Evolutionary conservation across 495 filamentous ascomycete genomes (phyloP), one percentile per base, ranked within the genome.

Genomic region (Margaritispora aquatica): DNA sequence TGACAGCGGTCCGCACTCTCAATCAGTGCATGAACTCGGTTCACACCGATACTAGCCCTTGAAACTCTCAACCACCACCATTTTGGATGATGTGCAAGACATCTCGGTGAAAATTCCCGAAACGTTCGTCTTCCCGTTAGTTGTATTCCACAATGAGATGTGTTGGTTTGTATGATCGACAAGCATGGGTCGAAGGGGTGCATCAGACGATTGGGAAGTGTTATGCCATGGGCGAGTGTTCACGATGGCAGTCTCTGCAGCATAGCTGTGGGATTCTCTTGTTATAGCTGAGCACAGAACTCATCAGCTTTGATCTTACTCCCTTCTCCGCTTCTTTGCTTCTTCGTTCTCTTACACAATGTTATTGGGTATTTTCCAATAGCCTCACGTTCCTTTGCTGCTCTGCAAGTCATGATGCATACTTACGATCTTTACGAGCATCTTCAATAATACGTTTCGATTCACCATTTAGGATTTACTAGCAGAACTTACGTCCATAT

Each of bases 381-480:
- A 26, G 34, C 31, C n/a, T 44, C 29, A 51, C 15, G 41, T 34
- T 52, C 29, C 34, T 36, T 59, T 27, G 13, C 53, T 53, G 61
- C 64, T 63, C 58, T 63, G 58, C 60, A 24, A 34, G 64, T 47
- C 58, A 63, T 66, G 60, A 63, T 63, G 60, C 58, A 23, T 46
- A 34, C 53, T 48, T 26, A 53, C 22, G 13, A 36, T n/a, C 53
- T 56, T 57, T 55, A 17, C n/a, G 51, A 20, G 51, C 8, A 4
- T 22, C 54, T 11, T 60, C 51, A 53, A 55, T 41, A 34, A 27
- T 5, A 13, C 13, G 5, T 34, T 54, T 47, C 27, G 29, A 13
- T 50, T n/a, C 15, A 15, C 44, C 17, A 24, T 31, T 13, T 11
- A 56, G 48, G 24, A 36, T 24, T 47, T 49, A 52, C 53, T 38